Evolutionary conservation across 139 green algal genomes (phyloP).

Genomic region (Medakamo hakoo): DNA sequence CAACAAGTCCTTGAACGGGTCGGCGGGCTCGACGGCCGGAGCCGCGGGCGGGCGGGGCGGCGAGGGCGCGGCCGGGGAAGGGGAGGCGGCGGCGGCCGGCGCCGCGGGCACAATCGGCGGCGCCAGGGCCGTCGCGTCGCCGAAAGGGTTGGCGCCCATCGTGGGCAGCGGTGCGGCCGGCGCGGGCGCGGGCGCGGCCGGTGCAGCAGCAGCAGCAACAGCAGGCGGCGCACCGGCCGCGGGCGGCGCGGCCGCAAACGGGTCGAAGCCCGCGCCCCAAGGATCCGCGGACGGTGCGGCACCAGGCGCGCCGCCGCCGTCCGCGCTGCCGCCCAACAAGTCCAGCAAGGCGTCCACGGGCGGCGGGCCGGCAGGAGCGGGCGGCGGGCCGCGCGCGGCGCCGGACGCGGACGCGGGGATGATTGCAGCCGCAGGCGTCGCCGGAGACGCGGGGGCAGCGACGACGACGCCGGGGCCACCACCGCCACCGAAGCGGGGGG

Average conservation of each 20-base stretch:
- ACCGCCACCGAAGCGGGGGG: no score
- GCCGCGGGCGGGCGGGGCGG: no score
- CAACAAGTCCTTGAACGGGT: background rate
- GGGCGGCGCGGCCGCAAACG: background rate
- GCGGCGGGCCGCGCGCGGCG: no score
- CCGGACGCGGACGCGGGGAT: no score
- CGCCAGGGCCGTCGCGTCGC: background rate
- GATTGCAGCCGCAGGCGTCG: background rate
- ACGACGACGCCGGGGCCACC: conserved; percentile 27
- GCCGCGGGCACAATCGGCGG: no score
- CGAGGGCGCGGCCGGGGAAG: background rate
- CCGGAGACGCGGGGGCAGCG: conserved; percentile 5
- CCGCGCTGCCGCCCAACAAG: no score
- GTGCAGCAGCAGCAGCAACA: background rate
- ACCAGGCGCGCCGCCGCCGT: no score
- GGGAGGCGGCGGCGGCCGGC: background rate
- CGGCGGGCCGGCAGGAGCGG: no score
- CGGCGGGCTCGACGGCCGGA: no score
- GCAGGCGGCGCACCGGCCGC: background rate
- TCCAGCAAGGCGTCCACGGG: no score
- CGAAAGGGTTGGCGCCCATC: background rate
- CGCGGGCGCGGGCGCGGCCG: no score
- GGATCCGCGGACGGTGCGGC: no score
- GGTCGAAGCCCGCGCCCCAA: background rate
- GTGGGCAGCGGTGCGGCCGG: background rate